A percentile compares a stretch with the other conserved stretches of the same genome.
These are phyloP conservation scores for Neobulgaria alba DNA, from an alignment of 2,329 filamentous ascomycete genomes.

Conservation along the genomic window DNA sequence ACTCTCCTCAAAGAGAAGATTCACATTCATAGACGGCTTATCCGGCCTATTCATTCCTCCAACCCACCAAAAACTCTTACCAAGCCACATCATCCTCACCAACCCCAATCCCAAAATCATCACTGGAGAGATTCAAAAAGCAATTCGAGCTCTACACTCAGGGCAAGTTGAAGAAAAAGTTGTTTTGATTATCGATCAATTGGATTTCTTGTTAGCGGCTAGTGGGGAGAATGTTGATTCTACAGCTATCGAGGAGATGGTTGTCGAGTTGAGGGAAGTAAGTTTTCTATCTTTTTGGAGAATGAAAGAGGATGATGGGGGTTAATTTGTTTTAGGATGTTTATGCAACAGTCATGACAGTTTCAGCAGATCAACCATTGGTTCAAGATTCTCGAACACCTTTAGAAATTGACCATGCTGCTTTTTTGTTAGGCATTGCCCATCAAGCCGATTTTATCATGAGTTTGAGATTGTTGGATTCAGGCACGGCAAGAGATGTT, in stretches of 20 bases:
- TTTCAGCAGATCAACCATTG: conserved; percentile 68
- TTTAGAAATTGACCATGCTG: conserved; percentile 61
- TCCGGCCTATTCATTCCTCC: conserved; percentile 20
- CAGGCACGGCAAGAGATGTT: conserved; percentile 81
- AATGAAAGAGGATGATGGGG: background rate
- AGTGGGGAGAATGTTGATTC: conserved; percentile 38
- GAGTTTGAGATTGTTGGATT: conserved; percentile 69
- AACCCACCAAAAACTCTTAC: background rate
- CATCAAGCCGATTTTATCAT: conserved; percentile 67
- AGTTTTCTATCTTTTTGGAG: conserved; percentile 22
- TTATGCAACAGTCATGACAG: conserved; percentile 56
- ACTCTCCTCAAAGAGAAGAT: conserved; percentile 46
- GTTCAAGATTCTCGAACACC: conserved; percentile 51
- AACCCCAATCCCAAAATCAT: conserved; percentile 14
- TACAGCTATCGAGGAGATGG: conserved; percentile 43
- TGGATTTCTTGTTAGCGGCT: conserved; percentile 56
- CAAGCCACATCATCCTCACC: conserved; percentile 4
- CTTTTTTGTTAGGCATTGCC: conserved; percentile 62
- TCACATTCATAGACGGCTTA: conserved; percentile 66
- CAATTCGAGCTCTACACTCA: conserved; percentile 13
- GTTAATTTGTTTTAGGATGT: conserved; percentile 39
- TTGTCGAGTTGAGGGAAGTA: conserved; percentile 57
- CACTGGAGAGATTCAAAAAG: conserved; percentile 13
- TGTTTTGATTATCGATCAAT: conserved; percentile 57
- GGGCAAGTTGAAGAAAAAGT: conserved; percentile 29